These are phyloP conservation scores for Heterobasidion occidentale DNA, from an alignment of 1,284 basidiomycete genomes.

Conservation along the genomic window DNA sequence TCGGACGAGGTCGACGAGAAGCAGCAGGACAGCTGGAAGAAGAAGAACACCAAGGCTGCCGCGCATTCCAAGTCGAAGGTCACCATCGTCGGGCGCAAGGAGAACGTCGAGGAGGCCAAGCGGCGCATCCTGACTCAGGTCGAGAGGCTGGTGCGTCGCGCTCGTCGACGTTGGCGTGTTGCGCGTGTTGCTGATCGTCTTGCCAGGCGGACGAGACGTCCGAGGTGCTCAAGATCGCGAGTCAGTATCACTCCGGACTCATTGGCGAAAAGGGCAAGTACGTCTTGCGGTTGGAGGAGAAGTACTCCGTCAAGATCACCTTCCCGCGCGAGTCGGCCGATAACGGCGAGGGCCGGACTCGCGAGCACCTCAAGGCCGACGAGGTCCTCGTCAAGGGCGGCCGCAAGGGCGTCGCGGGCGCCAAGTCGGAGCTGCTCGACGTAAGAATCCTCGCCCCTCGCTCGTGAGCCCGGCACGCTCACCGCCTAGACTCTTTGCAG, in stretches of 20 bases:
- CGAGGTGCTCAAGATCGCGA: slow-evolving; percentile 81
- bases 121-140: slow-evolving; percentile 81
- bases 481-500: slow-evolving; percentile 20
- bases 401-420: slow-evolving; percentile 88
- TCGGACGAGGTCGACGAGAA: slow-evolving; percentile 69
- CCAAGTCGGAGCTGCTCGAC: slow-evolving; percentile 84
- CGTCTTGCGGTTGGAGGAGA: slow-evolving; percentile 90
- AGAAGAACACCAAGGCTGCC: slow-evolving; percentile 57
- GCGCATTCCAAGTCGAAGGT: slow-evolving; percentile 58
- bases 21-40: slow-evolving; percentile 58
- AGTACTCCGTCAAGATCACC: slow-evolving; percentile 90
- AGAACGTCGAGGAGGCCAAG: slow-evolving; percentile 96
- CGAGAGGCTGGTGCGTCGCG: slow-evolving; percentile 66
- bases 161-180: background rate
- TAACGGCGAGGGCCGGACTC: slow-evolving; percentile 55
- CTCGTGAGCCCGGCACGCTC: background rate
- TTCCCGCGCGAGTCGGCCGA: slow-evolving; percentile 80
- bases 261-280: slow-evolving; percentile 96
- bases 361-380: slow-evolving; percentile 70
- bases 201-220: slow-evolving; percentile 89
- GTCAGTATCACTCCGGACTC: slow-evolving; percentile 86
- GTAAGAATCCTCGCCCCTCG: slow-evolving; percentile 28
- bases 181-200: background rate
- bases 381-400: slow-evolving; percentile 94
- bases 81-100: slow-evolving; percentile 91